Conservation (phyloP, 257 asterid species). For the Henckelia pumila region DNA sequence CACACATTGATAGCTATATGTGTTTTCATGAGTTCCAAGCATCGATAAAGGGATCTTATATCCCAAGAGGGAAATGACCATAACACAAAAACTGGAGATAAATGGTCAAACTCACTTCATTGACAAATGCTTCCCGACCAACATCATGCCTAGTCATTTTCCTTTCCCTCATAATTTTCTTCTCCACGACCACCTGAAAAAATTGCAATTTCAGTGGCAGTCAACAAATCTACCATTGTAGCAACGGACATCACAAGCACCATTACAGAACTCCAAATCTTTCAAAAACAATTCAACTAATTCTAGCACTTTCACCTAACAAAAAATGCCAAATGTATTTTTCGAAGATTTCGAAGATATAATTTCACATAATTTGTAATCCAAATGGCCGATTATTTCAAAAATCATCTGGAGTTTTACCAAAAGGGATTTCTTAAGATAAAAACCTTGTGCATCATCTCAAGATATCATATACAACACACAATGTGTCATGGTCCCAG, state of each 20-base stretch:
- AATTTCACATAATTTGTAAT: background rate
- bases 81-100: slow-evolving; percentile 2
- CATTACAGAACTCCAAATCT: background rate
- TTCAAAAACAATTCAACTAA: background rate
- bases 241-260: background rate
- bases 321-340: background rate
- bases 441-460: background rate
- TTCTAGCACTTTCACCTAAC: background rate
- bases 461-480: background rate
- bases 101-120: slow-evolving; percentile 56
- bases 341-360: too few relatives aligned
- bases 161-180: slow-evolving; percentile 76
- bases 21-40: background rate
- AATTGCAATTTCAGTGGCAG: background rate
- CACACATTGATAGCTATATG: background rate
- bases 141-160: slow-evolving; percentile 76
- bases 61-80: slow-evolving; percentile 1
- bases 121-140: slow-evolving; percentile 67
- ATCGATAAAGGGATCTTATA: background rate
- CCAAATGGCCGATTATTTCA: background rate
- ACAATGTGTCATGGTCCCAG: too few relatives aligned
- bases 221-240: background rate
- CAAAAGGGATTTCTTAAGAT: background rate
- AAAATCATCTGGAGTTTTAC: background rate
- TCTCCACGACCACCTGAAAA: slow-evolving; percentile 83